phyloP scores from a whole-genome alignment of 2,329 filamentous ascomycete species.

The Claviceps citrina region DNA sequence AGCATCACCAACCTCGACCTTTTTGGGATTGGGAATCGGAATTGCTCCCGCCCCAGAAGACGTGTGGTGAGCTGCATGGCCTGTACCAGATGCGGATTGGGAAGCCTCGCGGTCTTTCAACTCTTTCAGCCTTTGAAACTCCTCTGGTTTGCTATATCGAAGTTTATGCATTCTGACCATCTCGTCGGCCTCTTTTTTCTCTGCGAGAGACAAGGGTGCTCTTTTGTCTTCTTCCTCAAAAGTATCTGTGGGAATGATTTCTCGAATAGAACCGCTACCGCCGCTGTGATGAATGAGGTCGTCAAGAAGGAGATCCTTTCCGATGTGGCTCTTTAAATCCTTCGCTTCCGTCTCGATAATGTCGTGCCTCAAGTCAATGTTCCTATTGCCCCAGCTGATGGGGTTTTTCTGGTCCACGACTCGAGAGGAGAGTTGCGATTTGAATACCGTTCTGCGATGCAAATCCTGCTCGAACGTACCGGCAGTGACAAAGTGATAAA shows the following conservation, averaged over 20 bases:
- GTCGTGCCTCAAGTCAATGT: slow-evolving; percentile 40
- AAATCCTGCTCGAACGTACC: slow-evolving; percentile 68
- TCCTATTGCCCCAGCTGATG: slow-evolving; percentile 45
- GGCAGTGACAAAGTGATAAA: slow-evolving; percentile 66
- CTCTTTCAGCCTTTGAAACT: slow-evolving; percentile 14
- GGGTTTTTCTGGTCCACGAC: slow-evolving; percentile 76
- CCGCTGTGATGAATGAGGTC: slow-evolving; percentile 24
- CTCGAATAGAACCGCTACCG: slow-evolving; percentile 25
- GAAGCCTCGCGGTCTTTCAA: not conserved
- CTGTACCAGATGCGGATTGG: not conserved
- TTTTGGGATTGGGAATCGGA: not conserved
- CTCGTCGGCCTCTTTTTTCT: slow-evolving; percentile 38
- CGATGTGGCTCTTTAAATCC: slow-evolving; percentile 36
- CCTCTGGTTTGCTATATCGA: slow-evolving; percentile 18
- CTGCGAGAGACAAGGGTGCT: slow-evolving; percentile 39
- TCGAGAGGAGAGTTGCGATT: slow-evolving; percentile 60
- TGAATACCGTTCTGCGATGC: slow-evolving; percentile 64
- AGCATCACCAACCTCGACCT: slow-evolving; percentile 1
- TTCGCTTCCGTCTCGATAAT: slow-evolving; percentile 37
- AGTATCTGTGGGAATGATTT: slow-evolving; percentile 53
- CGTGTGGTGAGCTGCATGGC: not conserved
- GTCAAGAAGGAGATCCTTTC: slow-evolving; percentile 49
- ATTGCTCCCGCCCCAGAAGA: not conserved
- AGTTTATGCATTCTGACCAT: slow-evolving; percentile 19
- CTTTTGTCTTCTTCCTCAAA: slow-evolving; percentile 55